Evolutionary conservation across 306 rosid genomes (phyloP), one percentile per base, ranked within the genome.

Genomic region (Purshia tridentata): DNA sequence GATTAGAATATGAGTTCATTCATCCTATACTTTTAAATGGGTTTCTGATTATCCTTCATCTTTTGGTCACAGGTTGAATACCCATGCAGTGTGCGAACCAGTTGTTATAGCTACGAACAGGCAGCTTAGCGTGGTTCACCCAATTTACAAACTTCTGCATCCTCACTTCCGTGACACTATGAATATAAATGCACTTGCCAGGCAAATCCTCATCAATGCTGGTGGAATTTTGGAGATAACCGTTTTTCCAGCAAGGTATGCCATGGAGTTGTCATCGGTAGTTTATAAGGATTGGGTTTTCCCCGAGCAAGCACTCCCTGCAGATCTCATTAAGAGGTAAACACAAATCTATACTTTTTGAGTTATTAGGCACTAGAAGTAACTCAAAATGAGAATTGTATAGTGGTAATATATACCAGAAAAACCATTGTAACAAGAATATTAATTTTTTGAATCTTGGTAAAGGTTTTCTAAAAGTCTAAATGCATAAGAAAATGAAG

Each of bases 41-140:
- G 5, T 57, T 37, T 54, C n/a, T 74, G 23, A 61, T 23, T 2
- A 40, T 10, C 37, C 23, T 19, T 47, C 16, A 12, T 13, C 65
- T 22, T 68, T 60, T 22, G 19, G 14, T 11, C 61, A 19, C 81
- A 88, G 93, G 92, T 67, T 90, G 70, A 77, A 85, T 62, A 90
- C 96, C 61, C 96, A 90, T 53, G 91, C 91, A 8, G 89, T 73
- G 72, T 82, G 86, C 23, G 94, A 89, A 72, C 94, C 94, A 18
- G 86, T 80, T 70, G 80, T 84, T 48, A 83, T 83, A 48, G 84
- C 82, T 42, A 77, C 84, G 7, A 80, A 80, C 20, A 77, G 87
- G 81, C 84, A 80, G 23, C 67, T 84, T 40, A 84, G 87, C 10
- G 78, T 70, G 53, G 16, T 80, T 62, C 87, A 80, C 63, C 87